These are phyloP conservation scores for Sclerotinia nivalis DNA, from an alignment of 2,329 filamentous ascomycete genomes.

Conservation along the genomic window DNA sequence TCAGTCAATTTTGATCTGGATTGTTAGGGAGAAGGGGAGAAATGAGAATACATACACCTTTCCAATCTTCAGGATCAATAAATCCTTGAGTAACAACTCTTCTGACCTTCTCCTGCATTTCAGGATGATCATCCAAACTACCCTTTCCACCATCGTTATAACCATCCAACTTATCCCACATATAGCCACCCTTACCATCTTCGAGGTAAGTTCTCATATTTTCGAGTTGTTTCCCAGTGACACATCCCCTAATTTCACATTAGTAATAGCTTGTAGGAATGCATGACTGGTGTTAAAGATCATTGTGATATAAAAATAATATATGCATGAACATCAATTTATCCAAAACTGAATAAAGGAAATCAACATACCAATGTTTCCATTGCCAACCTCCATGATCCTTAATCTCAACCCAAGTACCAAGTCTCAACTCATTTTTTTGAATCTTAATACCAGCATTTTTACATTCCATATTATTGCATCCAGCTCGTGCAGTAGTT, in stretches of 20 bases:
- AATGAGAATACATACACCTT: constrained; percentile 63
- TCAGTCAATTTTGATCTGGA: neutral
- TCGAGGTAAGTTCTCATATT: constrained; percentile 61
- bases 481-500: constrained; percentile 70
- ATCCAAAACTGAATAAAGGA: neutral
- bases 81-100: constrained; percentile 74
- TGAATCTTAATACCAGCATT: constrained; percentile 66
- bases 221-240: constrained; percentile 72
- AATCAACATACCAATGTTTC: constrained; percentile 76
- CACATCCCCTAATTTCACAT: constrained; percentile 69
- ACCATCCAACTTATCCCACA: constrained; percentile 50
- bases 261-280: neutral
- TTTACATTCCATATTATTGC: constrained; percentile 72
- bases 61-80: constrained; percentile 84
- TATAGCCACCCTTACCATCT: constrained; percentile 49
- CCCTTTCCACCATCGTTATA: constrained; percentile 80
- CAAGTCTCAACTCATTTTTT: constrained; percentile 79
- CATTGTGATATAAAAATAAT: neutral
- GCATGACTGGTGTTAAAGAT: neutral
- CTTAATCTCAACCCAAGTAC: constrained; percentile 65
- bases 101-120: constrained; percentile 71
- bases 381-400: constrained; percentile 67
- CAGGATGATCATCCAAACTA: constrained; percentile 48
- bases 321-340: neutral
- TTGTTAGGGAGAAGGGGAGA: neutral